Evolutionary conservation across 1,139 yeast genomes (phyloP), one percentile per base, ranked within the genome.

Genomic region (Candida tetrigidarum): DNA sequence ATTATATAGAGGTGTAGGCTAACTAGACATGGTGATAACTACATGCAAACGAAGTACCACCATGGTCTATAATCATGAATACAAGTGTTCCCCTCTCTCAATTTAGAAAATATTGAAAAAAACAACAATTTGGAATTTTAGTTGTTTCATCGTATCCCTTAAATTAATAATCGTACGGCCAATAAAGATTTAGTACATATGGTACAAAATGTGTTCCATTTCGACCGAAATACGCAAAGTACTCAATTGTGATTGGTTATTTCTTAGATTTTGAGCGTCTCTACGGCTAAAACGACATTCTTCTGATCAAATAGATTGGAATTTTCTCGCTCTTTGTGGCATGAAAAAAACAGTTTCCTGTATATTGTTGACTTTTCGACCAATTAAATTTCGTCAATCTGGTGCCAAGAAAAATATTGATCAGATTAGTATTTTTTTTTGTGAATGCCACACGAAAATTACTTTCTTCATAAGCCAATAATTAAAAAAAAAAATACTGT

Each of bases 271-370:
- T 6, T 5, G 2, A 19, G 12, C 9, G 25, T 9, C 9, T 32
- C 25, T 11, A 32, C 34, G 36, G 36, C 36, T 32, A 19, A 19
- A 16, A n/a, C 14, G 15, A 11, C 4, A 16, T 32, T 18, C 18
- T 19, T 11, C 14, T 32, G 36, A 32, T 32, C 36, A 19, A 32
- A 32, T 32, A 32, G 36, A 32, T 32, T 32, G 36, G 7, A n/a
- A n/a, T n/a, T n/a, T n/a, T n/a, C n/a, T n/a, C n/a, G n/a, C n/a
- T n/a, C n/a, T n/a, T n/a, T n/a, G n/a, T n/a, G n/a, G n/a, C n/a
- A n/a, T n/a, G n/a, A n/a, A n/a, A n/a, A n/a, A n/a, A n/a, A n/a
- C n/a, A n/a, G n/a, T n/a, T 19, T 32, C 36, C 36, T 32, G 36
- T 7, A 32, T n/a, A 19, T 14, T 5, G 9, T 3, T 3, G 5